Conservation (phyloP, 2,329 filamentous ascomycete genomes). For the Zasmidium angulare region DNA sequence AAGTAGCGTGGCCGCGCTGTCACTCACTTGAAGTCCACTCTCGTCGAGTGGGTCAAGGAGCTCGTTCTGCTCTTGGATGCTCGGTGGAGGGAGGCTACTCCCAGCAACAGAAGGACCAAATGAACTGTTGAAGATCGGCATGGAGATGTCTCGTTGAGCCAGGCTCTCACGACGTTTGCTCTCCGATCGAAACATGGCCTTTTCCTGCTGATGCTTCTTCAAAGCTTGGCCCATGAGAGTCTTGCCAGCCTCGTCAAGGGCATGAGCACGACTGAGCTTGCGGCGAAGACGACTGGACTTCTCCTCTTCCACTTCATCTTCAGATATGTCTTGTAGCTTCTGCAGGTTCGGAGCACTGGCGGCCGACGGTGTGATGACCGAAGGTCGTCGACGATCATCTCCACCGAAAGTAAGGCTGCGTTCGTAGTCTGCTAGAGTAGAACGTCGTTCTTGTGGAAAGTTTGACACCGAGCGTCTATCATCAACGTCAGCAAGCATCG, state of each 20-base stretch:
- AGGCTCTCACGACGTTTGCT: constrained; percentile 28
- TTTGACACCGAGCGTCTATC: background rate
- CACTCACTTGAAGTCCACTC: background rate
- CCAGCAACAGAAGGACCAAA: background rate
- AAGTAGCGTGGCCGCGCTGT: background rate
- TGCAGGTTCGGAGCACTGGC: constrained; percentile 12
- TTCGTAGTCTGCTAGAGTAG: constrained; percentile 32
- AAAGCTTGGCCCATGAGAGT: constrained; percentile 35
- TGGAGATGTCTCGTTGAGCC: background rate
- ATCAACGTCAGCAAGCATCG: background rate
- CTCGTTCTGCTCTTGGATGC: background rate
- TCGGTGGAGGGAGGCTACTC: background rate
- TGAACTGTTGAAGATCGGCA: constrained; percentile 20
- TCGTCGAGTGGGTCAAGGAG: background rate
- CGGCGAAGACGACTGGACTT: constrained; percentile 5
- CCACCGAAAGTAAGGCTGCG: constrained; percentile 27
- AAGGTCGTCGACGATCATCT: constrained; percentile 31
- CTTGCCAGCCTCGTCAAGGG: constrained; percentile 7
- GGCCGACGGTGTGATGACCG: constrained; percentile 11
- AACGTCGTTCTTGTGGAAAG: constrained; percentile 15
- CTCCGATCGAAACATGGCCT: constrained; percentile 33
- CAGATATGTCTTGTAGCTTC: constrained; percentile 21
- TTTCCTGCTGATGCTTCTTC: constrained; percentile 34
- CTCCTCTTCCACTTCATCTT: constrained; percentile 20
- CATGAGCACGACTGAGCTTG: constrained; percentile 22